Evolutionary conservation across 768 basidiomycete genomes (phyloP), one percentile per base, ranked within the genome.

Genomic region (Ramaria rubella): DNA sequence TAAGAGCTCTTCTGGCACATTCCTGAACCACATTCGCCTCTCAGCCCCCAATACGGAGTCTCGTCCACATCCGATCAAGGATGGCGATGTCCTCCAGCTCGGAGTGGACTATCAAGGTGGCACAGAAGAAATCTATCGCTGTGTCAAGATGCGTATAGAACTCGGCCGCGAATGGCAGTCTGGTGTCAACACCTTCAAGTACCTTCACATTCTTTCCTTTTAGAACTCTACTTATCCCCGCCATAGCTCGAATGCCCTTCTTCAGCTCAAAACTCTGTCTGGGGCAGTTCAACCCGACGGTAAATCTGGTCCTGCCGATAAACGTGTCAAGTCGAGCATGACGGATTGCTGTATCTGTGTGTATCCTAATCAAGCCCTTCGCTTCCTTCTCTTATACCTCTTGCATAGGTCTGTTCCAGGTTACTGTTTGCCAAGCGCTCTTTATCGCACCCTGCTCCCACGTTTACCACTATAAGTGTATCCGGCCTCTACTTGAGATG

Each of bases 371-470:
- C 4, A 17, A n/a, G 30, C 26, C 38, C 42, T 30, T 4, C n/a
- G 11, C 19, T 7, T 2, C 58, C 34, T 46, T 48, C 34, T 44
- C 49, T 63, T 60, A 43, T 52, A 29, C 38, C 49, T 27, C 12
- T 34, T 59, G 44, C 44, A 27, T 53, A 81, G 81, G 82, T 68
- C 71, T 87, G 26, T 99, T 95, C 75, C 74, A 83, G 23, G 93
- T 98, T 0, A 87, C 91, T 1, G 94, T 97, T 68, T 90, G 86
- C 60, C 95, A 99, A 71, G 89, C 93, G 0, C 82, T 98, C 48
- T 97, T 99, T 75, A 94, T 99, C 67, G 93, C 95, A 27, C 95
- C 95, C 0, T 99, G 95, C 72, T 94, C 91, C 1, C 95, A 99
- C 69, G 86, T 93, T 0, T 92, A 90, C 76, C 91, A 94, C 73